Base-by-base conservation (phyloP, 164 flowering plant species). In the Magnolia changhungtana region DNA sequence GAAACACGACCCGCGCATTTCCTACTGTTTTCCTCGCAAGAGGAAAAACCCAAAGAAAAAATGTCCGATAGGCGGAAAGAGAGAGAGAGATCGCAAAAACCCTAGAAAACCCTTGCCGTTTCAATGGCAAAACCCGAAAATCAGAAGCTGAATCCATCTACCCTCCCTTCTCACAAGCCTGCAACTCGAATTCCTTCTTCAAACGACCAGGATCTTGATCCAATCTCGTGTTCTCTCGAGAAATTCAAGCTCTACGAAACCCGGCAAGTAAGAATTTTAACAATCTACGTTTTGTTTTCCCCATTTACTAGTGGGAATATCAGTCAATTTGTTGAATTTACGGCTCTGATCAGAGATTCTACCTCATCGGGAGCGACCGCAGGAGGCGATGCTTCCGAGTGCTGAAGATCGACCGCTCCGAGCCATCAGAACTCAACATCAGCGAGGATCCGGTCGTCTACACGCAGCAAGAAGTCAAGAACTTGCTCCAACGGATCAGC, bases 371-470 rank as follows among this genome's bases (percentile, higher is more conserved):
- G 66, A 94, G 96, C 77, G 99, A 96, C 86, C 86, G 97, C 70
- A 82, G 83, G 80, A 94, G 90, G 86, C 81, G 80, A 72, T 88
- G 82, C 77, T 94, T 88, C 72, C 90, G 99, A 37, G 98, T 96
- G 7, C 76, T 96, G 80, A 96, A 96, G 83, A 92, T 96, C 71
- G 99, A 96, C 74, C 90, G 99, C 8, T 91, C 93, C 16, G 99
- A 96, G 80, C 92, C 96, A 1, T 90, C 93, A 1, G 99, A 96
- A 70, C 90, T 96, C 55, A 94, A 89, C 71, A 89, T 96, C 63
- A 96, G 97, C 59, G 98, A 96, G 83, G 99, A 96, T 80, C 98
- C 99, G 0, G 98, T 94, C 58, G 92, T 96, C n/a, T 96, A 96
- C 82, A 86, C 99, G 0, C 89, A 88, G 6, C 94, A 87, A 74